Conservation (phyloP, 1,284 basidiomycete genomes). For the Anthracocystis walkeri region DNA sequence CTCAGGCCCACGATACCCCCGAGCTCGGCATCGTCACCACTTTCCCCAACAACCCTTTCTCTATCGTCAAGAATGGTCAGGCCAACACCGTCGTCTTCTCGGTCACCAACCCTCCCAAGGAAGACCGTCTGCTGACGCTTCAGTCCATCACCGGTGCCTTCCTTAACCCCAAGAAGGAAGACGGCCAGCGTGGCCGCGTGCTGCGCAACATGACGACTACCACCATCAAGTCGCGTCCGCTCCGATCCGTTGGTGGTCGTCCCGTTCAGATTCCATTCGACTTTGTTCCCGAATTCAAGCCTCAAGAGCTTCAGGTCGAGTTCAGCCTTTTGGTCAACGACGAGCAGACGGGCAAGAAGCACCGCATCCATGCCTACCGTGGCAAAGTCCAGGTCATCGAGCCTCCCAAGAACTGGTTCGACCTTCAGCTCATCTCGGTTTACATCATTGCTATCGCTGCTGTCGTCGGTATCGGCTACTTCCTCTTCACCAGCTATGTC, state of each 20-base stretch:
- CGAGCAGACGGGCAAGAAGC: slow-evolving; percentile 62
- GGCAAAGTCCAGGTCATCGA: slow-evolving; percentile 65
- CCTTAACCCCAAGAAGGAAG: slow-evolving; percentile 62
- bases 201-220: slow-evolving; percentile 68
- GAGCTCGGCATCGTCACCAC: slow-evolving; percentile 64
- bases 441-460: slow-evolving; percentile 51
- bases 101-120: slow-evolving; percentile 55
- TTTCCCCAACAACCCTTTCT: slow-evolving; percentile 66
- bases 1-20: slow-evolving; percentile 59
- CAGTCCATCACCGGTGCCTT: slow-evolving; percentile 66
- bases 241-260: slow-evolving; percentile 51
- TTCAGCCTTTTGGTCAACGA: slow-evolving; percentile 61
- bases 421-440: slow-evolving; percentile 63
- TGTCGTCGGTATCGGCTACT: slow-evolving; percentile 45
- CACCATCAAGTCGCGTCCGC: slow-evolving; percentile 58
- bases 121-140: slow-evolving; percentile 61
- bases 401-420: slow-evolving; percentile 65
- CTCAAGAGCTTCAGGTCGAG: slow-evolving; percentile 63
- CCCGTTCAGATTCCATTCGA: slow-evolving; percentile 65
- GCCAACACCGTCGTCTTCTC: slow-evolving; percentile 67
- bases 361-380: slow-evolving; percentile 62
- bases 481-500: slow-evolving; percentile 49
- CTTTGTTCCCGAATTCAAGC: slow-evolving; percentile 68
- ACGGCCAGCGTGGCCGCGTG: slow-evolving; percentile 62
- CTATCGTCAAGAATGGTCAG: slow-evolving; percentile 66